A percentile compares a stretch with the other conserved stretches of the same genome.
These are phyloP conservation scores for Fragosphaeria purpurea DNA, from an alignment of 2,329 filamentous ascomycete genomes.

Conservation along the genomic window DNA sequence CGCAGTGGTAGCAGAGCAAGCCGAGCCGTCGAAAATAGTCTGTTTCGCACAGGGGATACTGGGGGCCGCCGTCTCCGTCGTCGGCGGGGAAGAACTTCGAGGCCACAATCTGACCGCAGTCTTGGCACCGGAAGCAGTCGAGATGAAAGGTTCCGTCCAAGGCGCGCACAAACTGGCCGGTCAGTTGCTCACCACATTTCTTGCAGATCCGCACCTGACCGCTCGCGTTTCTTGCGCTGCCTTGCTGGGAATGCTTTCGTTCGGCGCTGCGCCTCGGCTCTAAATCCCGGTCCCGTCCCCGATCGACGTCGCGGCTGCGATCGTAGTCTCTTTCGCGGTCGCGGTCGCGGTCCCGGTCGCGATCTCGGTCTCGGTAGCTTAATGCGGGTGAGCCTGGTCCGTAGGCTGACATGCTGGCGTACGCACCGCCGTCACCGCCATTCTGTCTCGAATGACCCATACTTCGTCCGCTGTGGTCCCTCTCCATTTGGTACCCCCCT, in stretches of 20 bases:
- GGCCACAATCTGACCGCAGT: constrained; percentile 92
- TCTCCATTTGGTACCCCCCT: constrained; percentile 16
- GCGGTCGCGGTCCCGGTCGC: constrained; percentile 18
- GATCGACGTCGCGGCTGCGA: constrained; percentile 19
- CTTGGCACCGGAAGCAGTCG: constrained; percentile 97
- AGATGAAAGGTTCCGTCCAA: constrained; percentile 90
- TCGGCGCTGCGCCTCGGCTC: constrained; percentile 46
- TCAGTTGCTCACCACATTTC: constrained; percentile 80
- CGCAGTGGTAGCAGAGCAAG: constrained; percentile 83
- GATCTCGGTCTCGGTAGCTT: constrained; percentile 21
- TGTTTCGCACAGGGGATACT: constrained; percentile 94
- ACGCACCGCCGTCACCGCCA: constrained; percentile 9
- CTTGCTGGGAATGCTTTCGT: constrained; percentile 30
- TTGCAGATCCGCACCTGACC: constrained; percentile 61
- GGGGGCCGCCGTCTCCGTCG: constrained; percentile 71
- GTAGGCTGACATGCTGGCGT: constrained; percentile 15
- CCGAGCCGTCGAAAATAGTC: constrained; percentile 94
- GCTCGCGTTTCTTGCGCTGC: constrained; percentile 45
- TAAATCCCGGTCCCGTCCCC: constrained; percentile 19
- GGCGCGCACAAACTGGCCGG: constrained; percentile 91
- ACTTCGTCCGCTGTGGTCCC: constrained; percentile 14
- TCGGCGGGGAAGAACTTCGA: constrained; percentile 98
- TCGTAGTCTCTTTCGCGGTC: constrained; percentile 19
- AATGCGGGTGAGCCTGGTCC: constrained; percentile 27
- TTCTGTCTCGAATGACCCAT: constrained; percentile 13